These are phyloP conservation scores for Rubia occidens DNA, from an alignment of 305 asterid genomes.

Conservation along the genomic window DNA sequence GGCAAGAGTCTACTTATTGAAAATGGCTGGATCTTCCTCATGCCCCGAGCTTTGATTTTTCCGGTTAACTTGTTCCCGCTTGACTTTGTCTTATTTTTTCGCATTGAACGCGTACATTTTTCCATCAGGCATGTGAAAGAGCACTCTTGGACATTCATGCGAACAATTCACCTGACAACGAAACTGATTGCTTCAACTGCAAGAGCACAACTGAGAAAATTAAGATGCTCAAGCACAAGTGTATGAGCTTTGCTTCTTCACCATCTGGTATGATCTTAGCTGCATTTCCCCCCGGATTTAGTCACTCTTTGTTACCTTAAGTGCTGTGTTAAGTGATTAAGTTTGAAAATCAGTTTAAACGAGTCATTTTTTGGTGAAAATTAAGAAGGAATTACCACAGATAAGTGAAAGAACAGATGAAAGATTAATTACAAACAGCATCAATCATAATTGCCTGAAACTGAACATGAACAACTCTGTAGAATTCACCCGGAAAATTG, in stretches of 20 bases:
- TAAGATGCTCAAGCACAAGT: slow-evolving; percentile 45
- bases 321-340: not conserved
- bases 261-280: slow-evolving; percentile 43
- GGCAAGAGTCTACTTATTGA: not conserved
- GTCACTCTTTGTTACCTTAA: not conserved
- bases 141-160: slow-evolving; percentile 34
- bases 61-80: not conserved
- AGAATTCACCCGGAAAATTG: not conserved
- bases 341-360: not conserved
- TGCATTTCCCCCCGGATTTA: not conserved
- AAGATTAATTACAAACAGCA: not conserved
- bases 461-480: not conserved
- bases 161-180: slow-evolving; percentile 19
- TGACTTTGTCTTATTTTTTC: not conserved
- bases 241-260: slow-evolving; percentile 44
- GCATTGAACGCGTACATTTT: not conserved
- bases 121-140: slow-evolving; percentile 62
- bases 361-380: not conserved
- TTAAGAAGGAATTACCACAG: not conserved
- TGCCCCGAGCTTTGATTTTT: not conserved
- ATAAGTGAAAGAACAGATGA: not conserved
- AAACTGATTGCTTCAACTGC: slow-evolving; percentile 20
- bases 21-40: not conserved
- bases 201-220: slow-evolving; percentile 34
- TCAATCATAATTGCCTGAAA: not conserved